Evolutionary conservation across 2,329 filamentous ascomycete genomes (phyloP).

Genomic region (Cladophialophora bantiana): DNA sequence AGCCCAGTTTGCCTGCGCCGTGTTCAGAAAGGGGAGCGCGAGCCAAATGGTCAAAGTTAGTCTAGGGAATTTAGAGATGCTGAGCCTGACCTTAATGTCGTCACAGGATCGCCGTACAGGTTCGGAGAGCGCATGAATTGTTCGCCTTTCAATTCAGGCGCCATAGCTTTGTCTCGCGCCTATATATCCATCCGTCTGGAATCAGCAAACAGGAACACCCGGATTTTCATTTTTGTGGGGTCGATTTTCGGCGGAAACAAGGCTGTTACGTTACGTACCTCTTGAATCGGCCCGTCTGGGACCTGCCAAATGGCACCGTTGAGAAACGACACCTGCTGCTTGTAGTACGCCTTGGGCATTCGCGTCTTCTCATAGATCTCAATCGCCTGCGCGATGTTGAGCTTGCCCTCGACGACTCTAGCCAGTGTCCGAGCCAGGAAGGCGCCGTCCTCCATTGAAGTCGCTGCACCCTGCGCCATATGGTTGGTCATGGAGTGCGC

Average conservation of each 20-base stretch:
- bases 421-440: slow-evolving; percentile 50
- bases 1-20: too few species aligned
- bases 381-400: slow-evolving; percentile 47
- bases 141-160: slow-evolving; percentile 36
- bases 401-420: slow-evolving; percentile 45
- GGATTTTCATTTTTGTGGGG: background rate
- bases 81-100: slow-evolving; percentile 20
- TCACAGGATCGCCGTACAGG: slow-evolving; percentile 43
- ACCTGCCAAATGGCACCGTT: slow-evolving; percentile 18
- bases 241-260: background rate
- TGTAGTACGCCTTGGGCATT: slow-evolving; percentile 51
- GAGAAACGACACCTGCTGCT: slow-evolving; percentile 29
- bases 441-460: slow-evolving; percentile 54
- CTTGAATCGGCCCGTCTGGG: slow-evolving; percentile 29
- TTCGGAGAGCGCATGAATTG: slow-evolving; percentile 43
- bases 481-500: slow-evolving; percentile 54
- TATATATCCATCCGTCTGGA: background rate
- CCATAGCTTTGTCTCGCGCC: slow-evolving; percentile 28
- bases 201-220: background rate
- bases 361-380: slow-evolving; percentile 50
- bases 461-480: slow-evolving; percentile 54
- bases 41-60: background rate
- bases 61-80: background rate
- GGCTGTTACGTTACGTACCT: slow-evolving; percentile 27
- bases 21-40: too few species aligned